Evolutionary conservation across 2,329 filamentous ascomycete genomes (phyloP), one percentile per base, ranked within the genome.

Genomic region (Xylaria sp.): DNA sequence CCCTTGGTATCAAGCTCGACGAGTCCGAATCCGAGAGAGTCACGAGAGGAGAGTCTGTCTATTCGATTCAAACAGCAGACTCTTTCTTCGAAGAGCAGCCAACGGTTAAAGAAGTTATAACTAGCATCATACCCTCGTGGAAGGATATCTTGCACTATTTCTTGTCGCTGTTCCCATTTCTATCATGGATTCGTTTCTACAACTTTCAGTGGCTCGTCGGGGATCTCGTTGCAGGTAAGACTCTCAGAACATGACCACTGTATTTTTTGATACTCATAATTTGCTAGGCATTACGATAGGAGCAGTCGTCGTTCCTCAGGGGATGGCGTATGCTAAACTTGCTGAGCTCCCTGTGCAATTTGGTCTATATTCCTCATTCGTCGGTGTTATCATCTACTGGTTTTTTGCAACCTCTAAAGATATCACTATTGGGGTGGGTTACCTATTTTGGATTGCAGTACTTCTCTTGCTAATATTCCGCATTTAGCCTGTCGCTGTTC

Each of bases 331-430:
- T 80, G 94, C 95, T 33, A 84, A 90, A 68, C 85, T 98, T 29
- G 95, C 95, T 50, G 86, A 90, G 67, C 85, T 98, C n/a, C 85
- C 88, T 0, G 87, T 91, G 5, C 86, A 98, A 76, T 98, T 90
- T 75, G 95, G 95, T 59, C 86, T 98, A 0, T 97, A 97, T 80
- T 96, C 95, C 0, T 97, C 95, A 0, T 98, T 99, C 77, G 96
- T 97, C 86, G 96, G 95, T 57, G 94, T 97, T 17, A 79, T 97
- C 69, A 85, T 97, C 68, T 99, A 99, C 81, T 98, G 95, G 95
- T 92, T 97, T 77, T 98, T 98, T 76, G 96, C 94, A 38, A 99
- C 96, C 0, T 97, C 95, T 15, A 99, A 98, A 78, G 95, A 99
- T 79, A 98, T 99, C 76, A 97, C 95, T 10, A 98, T 98, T 63